Percentiles rank a stretch among this genome's conserved stretches.
These are phyloP conservation scores for Hemileia vastatrix DNA, from an alignment of 1,284 basidiomycete species.

Conservation along the genomic window DNA sequence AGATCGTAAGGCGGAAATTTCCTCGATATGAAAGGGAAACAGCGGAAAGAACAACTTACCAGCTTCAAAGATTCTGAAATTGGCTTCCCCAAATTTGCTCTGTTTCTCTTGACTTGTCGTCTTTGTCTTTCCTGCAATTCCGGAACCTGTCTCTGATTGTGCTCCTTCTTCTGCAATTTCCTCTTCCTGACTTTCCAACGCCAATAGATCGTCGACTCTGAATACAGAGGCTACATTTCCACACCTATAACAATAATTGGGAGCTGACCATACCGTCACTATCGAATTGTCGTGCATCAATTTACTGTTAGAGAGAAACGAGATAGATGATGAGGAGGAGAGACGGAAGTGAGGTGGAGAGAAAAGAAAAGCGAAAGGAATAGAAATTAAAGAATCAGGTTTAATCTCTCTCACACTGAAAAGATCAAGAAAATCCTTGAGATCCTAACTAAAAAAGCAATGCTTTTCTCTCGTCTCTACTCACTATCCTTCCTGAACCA, in stretches of 20 bases:
- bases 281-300: constrained; percentile 35
- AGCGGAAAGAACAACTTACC: constrained; percentile 26
- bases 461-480: neutral
- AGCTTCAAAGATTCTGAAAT: constrained; percentile 47
- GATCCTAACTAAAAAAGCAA: too few relatives aligned
- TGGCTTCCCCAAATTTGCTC: constrained; percentile 33
- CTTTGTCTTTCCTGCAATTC: neutral
- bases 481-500: constrained; percentile 57
- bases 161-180: neutral
- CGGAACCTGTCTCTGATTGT: neutral
- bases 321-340: neutral
- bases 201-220: constrained; percentile 35
- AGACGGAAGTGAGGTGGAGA: constrained; percentile 1
- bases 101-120: constrained; percentile 30
- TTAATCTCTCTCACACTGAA: too few relatives aligned
- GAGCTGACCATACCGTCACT: constrained; percentile 36
- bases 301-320: constrained; percentile 24
- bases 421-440: too few relatives aligned
- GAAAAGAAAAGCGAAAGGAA: too few relatives aligned
- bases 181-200: neutral
- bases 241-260: constrained; percentile 38
- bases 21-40: too few relatives aligned
- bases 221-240: constrained; percentile 44
- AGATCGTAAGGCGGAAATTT: too few relatives aligned
- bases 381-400: too few relatives aligned